These are phyloP conservation scores for Colletotrichum simmondsii DNA, from an alignment of 2,329 filamentous ascomycete genomes.

Conservation along the genomic window DNA sequence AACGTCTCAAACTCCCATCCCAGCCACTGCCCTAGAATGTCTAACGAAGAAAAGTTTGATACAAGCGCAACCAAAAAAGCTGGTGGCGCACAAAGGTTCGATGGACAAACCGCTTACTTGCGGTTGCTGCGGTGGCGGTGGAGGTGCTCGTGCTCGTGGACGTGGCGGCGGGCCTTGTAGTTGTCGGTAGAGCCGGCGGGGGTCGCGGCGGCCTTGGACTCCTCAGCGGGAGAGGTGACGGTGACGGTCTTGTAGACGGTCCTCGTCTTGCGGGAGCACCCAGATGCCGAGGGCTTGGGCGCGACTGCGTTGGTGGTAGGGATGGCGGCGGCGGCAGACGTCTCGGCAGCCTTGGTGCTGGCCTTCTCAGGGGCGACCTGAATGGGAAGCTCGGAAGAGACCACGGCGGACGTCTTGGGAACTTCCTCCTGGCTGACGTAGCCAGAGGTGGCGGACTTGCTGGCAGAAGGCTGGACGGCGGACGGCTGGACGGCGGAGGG, in stretches of 20 bases:
- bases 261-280: slow-evolving; percentile 42
- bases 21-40: slow-evolving; percentile 32
- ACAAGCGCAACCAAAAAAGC: neutral
- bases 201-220: slow-evolving; percentile 40
- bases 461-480: slow-evolving; percentile 6
- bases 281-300: slow-evolving; percentile 26
- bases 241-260: slow-evolving; percentile 60
- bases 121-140: slow-evolving; percentile 46
- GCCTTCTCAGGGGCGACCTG: slow-evolving; percentile 19
- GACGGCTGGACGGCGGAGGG: slow-evolving; percentile 1
- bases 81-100: neutral
- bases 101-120: slow-evolving; percentile 36
- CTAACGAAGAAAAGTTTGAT: slow-evolving; percentile 34
- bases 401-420: neutral
- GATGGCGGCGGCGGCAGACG: slow-evolving; percentile 1
- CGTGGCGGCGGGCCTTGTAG: slow-evolving; percentile 47
- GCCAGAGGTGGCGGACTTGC: neutral
- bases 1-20: slow-evolving; percentile 17
- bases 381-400: slow-evolving; percentile 21
- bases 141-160: slow-evolving; percentile 51
- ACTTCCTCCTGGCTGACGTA: neutral
- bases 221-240: slow-evolving; percentile 57
- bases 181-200: slow-evolving; percentile 5
- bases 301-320: slow-evolving; percentile 35
- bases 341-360: neutral